Evolutionary conservation across 768 basidiomycete species (phyloP).

Genomic region (Plicaturopsis crispa): DNA sequence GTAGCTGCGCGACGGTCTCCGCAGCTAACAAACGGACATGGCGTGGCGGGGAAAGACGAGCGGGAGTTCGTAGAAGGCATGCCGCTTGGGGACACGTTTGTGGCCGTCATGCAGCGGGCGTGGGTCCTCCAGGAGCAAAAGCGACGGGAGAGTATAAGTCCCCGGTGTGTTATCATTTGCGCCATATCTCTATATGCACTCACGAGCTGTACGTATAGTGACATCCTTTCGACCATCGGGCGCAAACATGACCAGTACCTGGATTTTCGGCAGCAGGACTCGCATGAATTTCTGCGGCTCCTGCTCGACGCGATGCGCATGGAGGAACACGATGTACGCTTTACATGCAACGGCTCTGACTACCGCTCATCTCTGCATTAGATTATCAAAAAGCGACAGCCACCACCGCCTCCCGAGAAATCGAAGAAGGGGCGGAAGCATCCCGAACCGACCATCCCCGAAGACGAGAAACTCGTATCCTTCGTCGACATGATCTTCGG

Average conservation of each 20-base stretch:
- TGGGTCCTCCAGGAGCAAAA: constrained; percentile 55
- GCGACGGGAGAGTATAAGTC: constrained; percentile 49
- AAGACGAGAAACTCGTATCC: constrained; percentile 50
- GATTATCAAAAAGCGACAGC: constrained; percentile 74
- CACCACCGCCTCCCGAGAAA: constrained; percentile 27
- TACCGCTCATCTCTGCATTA: constrained; percentile 18
- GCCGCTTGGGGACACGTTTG: constrained; percentile 65
- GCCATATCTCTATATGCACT: constrained; percentile 1
- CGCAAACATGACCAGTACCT: constrained; percentile 91
- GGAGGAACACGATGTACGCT: constrained; percentile 84
- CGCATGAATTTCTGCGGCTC: constrained; percentile 88
- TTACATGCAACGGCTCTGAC: neutral
- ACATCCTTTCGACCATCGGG: constrained; percentile 60
- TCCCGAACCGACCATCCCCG: constrained; percentile 8
- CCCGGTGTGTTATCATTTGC: constrained; percentile 42
- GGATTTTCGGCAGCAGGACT: constrained; percentile 93
- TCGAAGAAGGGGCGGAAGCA: neutral
- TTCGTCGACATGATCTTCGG: constrained; percentile 90
- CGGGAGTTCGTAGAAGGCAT: constrained; percentile 49
- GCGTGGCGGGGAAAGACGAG: constrained; percentile 40
- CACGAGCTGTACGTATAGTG: constrained; percentile 26
- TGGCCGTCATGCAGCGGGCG: constrained; percentile 49
- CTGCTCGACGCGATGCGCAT: constrained; percentile 88
- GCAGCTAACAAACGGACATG: constrained; percentile 61
- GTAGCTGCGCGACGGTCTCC: constrained; percentile 50